Evolutionary conservation across 164 flowering plant species (phyloP).

Genomic region (Stephania japonica): DNA sequence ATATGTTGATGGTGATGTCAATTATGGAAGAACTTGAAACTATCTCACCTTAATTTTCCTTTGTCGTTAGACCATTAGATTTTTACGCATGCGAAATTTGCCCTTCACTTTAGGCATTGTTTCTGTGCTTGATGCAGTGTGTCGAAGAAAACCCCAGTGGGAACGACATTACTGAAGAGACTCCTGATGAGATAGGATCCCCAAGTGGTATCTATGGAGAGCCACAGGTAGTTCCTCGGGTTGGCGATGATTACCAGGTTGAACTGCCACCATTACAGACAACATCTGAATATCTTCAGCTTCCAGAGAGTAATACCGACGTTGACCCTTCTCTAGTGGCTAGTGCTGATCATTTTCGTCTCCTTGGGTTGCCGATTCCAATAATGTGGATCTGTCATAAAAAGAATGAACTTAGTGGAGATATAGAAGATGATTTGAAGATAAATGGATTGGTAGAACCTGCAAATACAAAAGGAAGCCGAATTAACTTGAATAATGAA

Average conservation of each 20-base stretch:
- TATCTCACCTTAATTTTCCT: not conserved
- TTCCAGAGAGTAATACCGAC: slow-evolving; percentile 10
- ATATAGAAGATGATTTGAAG: slow-evolving; percentile 1
- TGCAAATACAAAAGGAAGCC: slow-evolving; percentile 7
- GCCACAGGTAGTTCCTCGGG: slow-evolving; percentile 51
- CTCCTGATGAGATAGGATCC: slow-evolving; percentile 24
- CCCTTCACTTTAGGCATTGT: not conserved
- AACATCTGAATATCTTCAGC: slow-evolving; percentile 21
- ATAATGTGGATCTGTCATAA: slow-evolving; percentile 37
- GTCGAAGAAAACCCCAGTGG: slow-evolving; percentile 22
- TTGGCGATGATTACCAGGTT: slow-evolving; percentile 71
- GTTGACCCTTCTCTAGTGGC: not conserved
- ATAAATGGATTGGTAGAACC: slow-evolving; percentile 12
- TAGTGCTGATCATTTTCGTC: slow-evolving; percentile 18
- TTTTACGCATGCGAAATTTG: not conserved
- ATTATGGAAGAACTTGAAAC: not conserved
- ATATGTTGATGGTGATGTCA: not conserved
- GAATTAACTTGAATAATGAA: not conserved
- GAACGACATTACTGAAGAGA: slow-evolving; percentile 20
- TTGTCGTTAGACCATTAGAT: not conserved
- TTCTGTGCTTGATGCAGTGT: slow-evolving; percentile 36
- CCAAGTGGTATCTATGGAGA: slow-evolving; percentile 36
- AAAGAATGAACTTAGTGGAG: slow-evolving; percentile 14
- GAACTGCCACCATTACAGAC: slow-evolving; percentile 46
- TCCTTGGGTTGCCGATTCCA: slow-evolving; percentile 48